phyloP scores from a whole-genome alignment of 352 stramenopile species.

The Phytophthora constricta region DNA sequence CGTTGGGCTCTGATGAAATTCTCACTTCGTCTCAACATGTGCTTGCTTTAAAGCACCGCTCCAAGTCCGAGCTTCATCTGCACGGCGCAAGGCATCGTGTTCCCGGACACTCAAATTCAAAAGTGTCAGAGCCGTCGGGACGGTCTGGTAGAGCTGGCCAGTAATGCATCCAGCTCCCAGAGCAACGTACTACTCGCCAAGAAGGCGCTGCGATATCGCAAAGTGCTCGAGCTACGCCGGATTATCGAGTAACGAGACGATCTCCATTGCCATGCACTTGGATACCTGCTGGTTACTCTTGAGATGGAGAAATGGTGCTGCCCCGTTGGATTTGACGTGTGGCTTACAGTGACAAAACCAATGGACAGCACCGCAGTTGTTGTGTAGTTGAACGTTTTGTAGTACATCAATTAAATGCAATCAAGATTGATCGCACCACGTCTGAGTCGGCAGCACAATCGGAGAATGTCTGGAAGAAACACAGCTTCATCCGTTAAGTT shows the following conservation, averaged over 20 bases:
- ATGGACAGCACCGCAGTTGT: no score
- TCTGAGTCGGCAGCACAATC: no score
- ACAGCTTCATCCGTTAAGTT: no score
- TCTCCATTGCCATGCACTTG: no score
- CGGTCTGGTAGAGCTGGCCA: slow-evolving; percentile 7
- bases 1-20: not conserved
- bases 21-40: not conserved
- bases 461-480: no score
- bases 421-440: no score
- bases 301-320: no score
- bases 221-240: not conserved
- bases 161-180: slow-evolving; percentile 15
- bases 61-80: slow-evolving; percentile 32
- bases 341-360: no score
- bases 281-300: no score
- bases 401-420: no score
- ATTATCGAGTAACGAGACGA: not conserved
- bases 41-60: slow-evolving; percentile 9
- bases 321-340: no score
- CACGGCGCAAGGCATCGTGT: slow-evolving; percentile 36
- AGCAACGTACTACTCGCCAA: slow-evolving; percentile 34
- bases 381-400: no score
- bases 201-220: slow-evolving; percentile 38
- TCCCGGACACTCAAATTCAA: slow-evolving; percentile 19
- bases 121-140: slow-evolving; percentile 13